Evolutionary conservation across 495 filamentous ascomycete genomes (phyloP).

Genomic region (Penicillium desertorum): DNA sequence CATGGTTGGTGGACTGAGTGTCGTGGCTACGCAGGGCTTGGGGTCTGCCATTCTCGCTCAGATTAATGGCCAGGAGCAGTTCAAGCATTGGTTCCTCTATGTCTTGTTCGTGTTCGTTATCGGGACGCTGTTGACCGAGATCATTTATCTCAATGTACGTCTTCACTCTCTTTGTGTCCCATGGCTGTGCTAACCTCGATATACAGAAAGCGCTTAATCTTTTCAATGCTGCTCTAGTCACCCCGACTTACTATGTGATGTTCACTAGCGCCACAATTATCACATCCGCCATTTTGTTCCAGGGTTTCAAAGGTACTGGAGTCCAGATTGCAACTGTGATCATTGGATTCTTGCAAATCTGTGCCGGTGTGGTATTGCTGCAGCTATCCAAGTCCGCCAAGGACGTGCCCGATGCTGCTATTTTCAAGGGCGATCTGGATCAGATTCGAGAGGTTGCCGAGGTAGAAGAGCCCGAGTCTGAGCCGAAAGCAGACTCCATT

Average conservation of each 20-base stretch:
- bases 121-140: slow-evolving; percentile 83
- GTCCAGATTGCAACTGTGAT: slow-evolving; percentile 84
- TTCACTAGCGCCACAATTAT: slow-evolving; percentile 95
- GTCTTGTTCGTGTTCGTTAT: slow-evolving; percentile 90
- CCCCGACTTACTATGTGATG: slow-evolving; percentile 97
- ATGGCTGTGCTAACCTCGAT: slow-evolving; percentile 26
- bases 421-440: slow-evolving; percentile 90
- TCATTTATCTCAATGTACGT: slow-evolving; percentile 92
- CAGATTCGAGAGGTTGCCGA: slow-evolving; percentile 94
- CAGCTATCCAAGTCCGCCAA: slow-evolving; percentile 98
- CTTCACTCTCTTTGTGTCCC: neutral
- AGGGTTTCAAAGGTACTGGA: slow-evolving; percentile 85
- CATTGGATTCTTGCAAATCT: slow-evolving; percentile 92
- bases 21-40: slow-evolving; percentile 91
- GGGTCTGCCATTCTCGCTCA: slow-evolving; percentile 90
- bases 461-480: slow-evolving; percentile 89
- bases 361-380: slow-evolving; percentile 89
- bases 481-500: slow-evolving; percentile 95
- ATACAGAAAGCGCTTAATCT: slow-evolving; percentile 94
- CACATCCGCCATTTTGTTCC: slow-evolving; percentile 88
- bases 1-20: slow-evolving; percentile 89
- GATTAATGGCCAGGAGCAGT: slow-evolving; percentile 76
- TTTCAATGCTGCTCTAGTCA: slow-evolving; percentile 96
- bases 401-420: slow-evolving; percentile 89
- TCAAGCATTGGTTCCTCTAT: slow-evolving; percentile 97